Evolutionary conservation across 2,329 filamentous ascomycete genomes (phyloP).

Genomic region (Cercospora janseana): DNA sequence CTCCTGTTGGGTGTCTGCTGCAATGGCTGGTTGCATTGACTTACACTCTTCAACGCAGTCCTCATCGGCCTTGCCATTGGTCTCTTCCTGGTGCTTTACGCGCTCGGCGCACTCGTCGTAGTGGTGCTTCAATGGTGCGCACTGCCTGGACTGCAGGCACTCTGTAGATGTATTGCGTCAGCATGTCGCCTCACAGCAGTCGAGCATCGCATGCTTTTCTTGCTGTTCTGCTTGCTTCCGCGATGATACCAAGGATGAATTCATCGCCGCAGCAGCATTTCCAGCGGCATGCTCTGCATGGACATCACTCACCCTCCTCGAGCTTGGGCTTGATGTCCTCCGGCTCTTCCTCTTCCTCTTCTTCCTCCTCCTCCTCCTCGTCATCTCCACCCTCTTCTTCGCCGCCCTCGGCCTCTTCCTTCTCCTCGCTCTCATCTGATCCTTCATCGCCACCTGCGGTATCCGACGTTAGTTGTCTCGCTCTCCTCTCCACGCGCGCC

Average conservation of each 20-base stretch:
- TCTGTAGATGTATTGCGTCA: slow-evolving; percentile 55
- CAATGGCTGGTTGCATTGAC: slow-evolving; percentile 42
- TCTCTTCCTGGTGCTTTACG: slow-evolving; percentile 70
- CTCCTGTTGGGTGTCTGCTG: neutral
- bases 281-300: no score
- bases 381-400: slow-evolving; percentile 56
- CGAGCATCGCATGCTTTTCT: no score
- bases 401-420: slow-evolving; percentile 42
- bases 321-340: slow-evolving; percentile 84
- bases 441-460: slow-evolving; percentile 33
- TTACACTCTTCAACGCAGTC: slow-evolving; percentile 99
- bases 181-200: neutral
- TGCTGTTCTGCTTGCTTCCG: no score
- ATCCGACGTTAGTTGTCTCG: neutral
- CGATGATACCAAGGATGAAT: no score
- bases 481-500: neutral
- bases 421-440: slow-evolving; percentile 40
- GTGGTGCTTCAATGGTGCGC: slow-evolving; percentile 90
- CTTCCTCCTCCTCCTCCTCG: slow-evolving; percentile 73
- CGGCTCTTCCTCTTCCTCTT: slow-evolving; percentile 78
- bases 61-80: slow-evolving; percentile 75
- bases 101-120: slow-evolving; percentile 97
- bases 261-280: no score
- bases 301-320: slow-evolving; percentile 73
- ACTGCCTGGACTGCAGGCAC: slow-evolving; percentile 82